A percentile compares a stretch with the other conserved stretches of the same genome.
Conservation (phyloP, 352 stramenopile genomes). For the Globisporangium canariense region DNA sequence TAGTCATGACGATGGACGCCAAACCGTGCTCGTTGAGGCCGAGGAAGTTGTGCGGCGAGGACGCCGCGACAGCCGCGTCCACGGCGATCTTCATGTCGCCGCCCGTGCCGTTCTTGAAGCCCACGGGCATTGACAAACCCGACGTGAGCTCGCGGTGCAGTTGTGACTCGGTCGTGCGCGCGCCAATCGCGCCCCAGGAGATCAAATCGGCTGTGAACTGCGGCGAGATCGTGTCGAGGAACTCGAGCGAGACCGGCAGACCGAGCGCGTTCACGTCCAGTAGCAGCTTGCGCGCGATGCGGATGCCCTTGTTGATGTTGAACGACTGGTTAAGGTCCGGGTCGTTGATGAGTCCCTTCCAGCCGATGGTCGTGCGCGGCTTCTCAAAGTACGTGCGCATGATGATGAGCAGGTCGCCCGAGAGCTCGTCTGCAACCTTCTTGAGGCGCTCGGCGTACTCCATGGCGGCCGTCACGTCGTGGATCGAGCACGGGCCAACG, state of each 20-base stretch:
- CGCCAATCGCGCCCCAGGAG: constrained; percentile 87
- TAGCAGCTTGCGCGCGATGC: constrained; percentile 77
- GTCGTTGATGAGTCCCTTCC: constrained; percentile 91
- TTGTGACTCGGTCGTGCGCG: constrained; percentile 87
- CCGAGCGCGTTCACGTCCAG: constrained; percentile 85
- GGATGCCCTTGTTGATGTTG: constrained; percentile 91
- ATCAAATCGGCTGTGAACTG: constrained; percentile 90
- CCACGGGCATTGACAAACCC: constrained; percentile 86
- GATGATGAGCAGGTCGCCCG: constrained; percentile 83
- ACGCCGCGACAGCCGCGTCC: constrained; percentile 79
- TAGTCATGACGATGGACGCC: constrained; percentile 69
- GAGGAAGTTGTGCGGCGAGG: constrained; percentile 86
- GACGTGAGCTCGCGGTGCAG: constrained; percentile 88
- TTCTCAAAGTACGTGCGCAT: constrained; percentile 93
- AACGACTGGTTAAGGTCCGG: constrained; percentile 87
- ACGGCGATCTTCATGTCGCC: constrained; percentile 84
- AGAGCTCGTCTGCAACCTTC: constrained; percentile 80
- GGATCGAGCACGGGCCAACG: constrained; percentile 88
- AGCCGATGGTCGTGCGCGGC: constrained; percentile 85
- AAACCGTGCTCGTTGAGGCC: constrained; percentile 84
- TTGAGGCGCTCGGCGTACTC: constrained; percentile 74
- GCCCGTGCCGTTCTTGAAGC: constrained; percentile 90
- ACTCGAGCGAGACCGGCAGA: constrained; percentile 80
- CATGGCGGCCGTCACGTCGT: constrained; percentile 84
- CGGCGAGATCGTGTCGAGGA: constrained; percentile 89